A percentile compares a stretch with the other conserved stretches of the same genome.
phyloP scores from a whole-genome alignment of 352 stramenopile genomes.

The Globisporangium viniferum region DNA sequence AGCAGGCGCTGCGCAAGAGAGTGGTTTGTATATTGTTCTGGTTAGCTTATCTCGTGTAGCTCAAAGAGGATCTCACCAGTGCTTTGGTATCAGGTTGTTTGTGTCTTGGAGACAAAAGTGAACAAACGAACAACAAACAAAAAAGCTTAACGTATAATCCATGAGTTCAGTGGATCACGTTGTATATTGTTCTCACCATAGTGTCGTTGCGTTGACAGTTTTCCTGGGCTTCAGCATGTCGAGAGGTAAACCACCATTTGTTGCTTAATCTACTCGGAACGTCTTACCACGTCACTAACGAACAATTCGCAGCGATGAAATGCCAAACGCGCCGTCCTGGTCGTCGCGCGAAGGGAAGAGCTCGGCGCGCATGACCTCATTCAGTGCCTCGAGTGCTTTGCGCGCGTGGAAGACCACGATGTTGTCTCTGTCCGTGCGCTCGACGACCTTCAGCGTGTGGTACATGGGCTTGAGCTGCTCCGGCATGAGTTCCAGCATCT shows the following conservation, averaged over 20 bases:
- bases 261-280: neutral
- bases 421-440: slow-evolving; percentile 49
- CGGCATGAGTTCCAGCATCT: slow-evolving; percentile 69
- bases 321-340: slow-evolving; percentile 34
- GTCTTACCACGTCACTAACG: slow-evolving; percentile 8
- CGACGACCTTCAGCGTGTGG: slow-evolving; percentile 72
- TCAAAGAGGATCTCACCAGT: neutral
- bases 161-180: neutral
- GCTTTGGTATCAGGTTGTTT: neutral
- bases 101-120: neutral
- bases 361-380: slow-evolving; percentile 69
- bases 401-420: slow-evolving; percentile 70
- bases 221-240: neutral
- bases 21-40: neutral
- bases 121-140: neutral
- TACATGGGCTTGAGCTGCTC: slow-evolving; percentile 74
- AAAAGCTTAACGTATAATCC: neutral
- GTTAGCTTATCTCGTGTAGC: neutral
- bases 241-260: neutral
- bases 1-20: neutral
- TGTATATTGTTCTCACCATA: neutral
- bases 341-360: slow-evolving; percentile 51
- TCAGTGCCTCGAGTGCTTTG: slow-evolving; percentile 45
- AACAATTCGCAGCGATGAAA: slow-evolving; percentile 53
- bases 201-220: neutral